phyloP scores from a whole-genome alignment of 176 grass and related monocot genomes.

The Carex cristatella region DNA sequence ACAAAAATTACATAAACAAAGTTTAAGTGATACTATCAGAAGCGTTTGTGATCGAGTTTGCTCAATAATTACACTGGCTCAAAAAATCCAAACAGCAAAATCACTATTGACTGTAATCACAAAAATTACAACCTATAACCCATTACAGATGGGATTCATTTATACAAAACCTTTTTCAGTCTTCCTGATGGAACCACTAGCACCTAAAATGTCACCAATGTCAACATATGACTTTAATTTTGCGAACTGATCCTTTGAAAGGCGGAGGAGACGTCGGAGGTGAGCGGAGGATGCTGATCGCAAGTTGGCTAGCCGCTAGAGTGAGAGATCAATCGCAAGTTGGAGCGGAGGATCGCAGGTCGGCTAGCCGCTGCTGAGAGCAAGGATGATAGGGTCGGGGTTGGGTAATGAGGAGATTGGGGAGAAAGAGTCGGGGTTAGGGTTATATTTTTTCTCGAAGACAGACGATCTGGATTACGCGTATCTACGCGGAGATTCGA shows the following conservation, averaged over 20 bases:
- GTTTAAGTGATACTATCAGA: no score
- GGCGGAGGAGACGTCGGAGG: not conserved
- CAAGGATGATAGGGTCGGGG: no score
- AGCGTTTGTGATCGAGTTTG: not conserved
- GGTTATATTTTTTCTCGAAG: no score
- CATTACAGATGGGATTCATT: slow-evolving; percentile 2
- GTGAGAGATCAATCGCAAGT: no score
- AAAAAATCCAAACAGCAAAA: not conserved
- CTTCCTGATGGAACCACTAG: slow-evolving; percentile 85
- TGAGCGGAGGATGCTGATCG: no score
- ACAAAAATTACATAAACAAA: not conserved
- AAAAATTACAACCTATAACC: not conserved
- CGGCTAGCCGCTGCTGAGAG: no score
- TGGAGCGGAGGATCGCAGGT: no score
- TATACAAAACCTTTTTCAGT: slow-evolving; percentile 75
- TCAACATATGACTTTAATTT: slow-evolving; percentile 84
- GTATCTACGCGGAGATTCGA: no score
- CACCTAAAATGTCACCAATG: slow-evolving; percentile 95
- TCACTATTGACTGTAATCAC: not conserved
- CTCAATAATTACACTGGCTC: not conserved
- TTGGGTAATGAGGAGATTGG: no score
- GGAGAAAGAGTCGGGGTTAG: no score
- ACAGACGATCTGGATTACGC: no score
- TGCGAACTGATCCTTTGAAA: slow-evolving; percentile 72
- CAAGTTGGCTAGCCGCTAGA: no score